Conservation (phyloP, 768 basidiomycete species). For the Boletus subcaerulescens region DNA sequence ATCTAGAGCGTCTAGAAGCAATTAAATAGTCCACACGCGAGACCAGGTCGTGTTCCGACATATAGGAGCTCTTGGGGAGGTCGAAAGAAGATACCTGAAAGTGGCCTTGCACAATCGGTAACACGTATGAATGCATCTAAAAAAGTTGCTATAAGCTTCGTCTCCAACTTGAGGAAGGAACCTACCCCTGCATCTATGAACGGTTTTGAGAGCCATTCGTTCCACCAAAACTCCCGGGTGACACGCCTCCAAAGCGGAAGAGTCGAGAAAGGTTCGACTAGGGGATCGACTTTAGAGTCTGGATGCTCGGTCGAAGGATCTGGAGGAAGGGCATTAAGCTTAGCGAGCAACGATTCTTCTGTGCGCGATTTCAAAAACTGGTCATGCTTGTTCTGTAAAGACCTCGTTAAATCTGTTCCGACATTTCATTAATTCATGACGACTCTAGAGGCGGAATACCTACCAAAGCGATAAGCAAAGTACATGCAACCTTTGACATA, state of each 20-base stretch:
- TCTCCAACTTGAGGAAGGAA: constrained; percentile 6
- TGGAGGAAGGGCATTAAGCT: constrained; percentile 51
- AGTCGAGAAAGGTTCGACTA: constrained; percentile 70
- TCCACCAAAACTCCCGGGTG: constrained; percentile 95
- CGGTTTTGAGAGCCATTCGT: constrained; percentile 80
- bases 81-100: constrained; percentile 73
- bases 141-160: not conserved
- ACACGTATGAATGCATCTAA: constrained; percentile 77
- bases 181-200: constrained; percentile 85
- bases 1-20: constrained; percentile 80
- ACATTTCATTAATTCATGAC: not conserved
- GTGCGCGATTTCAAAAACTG: constrained; percentile 54
- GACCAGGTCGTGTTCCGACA: constrained; percentile 35
- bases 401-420: constrained; percentile 71
- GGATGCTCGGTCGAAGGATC: constrained; percentile 22
- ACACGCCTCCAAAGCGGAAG: constrained; percentile 91
- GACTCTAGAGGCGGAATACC: constrained; percentile 10
- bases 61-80: constrained; percentile 43
- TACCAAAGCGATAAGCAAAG: constrained; percentile 85
- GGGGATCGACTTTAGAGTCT: constrained; percentile 44
- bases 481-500: constrained; percentile 87
- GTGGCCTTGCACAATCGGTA: constrained; percentile 93
- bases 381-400: constrained; percentile 77
- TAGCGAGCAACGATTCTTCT: constrained; percentile 56
- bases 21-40: constrained; percentile 72